phyloP scores from a whole-genome alignment of 495 filamentous ascomycete genomes.

The Neurospora hispaniola region DNA sequence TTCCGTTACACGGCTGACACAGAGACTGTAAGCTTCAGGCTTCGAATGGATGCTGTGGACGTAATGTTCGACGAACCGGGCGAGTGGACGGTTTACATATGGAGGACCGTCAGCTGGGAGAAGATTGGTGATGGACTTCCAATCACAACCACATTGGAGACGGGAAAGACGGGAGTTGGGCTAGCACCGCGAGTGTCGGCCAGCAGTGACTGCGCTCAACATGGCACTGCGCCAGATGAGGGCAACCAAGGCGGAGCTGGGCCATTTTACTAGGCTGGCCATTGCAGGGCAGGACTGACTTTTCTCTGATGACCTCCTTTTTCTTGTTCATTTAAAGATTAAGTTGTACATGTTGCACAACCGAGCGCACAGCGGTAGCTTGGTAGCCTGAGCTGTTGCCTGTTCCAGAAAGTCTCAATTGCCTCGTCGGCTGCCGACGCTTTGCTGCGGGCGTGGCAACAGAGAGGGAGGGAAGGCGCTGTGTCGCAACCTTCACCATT shows the following conservation, averaged over 20 bases:
- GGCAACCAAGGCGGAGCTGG: background rate
- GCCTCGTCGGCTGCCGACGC: background rate
- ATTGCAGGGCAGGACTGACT: background rate
- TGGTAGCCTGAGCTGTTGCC: background rate
- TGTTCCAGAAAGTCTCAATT: background rate
- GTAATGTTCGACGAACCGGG: slow-evolving; percentile 6
- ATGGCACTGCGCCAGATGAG: background rate
- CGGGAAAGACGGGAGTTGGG: background rate
- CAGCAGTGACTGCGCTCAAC: background rate
- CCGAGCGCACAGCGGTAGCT: background rate
- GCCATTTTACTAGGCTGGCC: background rate
- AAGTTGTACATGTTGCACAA: background rate
- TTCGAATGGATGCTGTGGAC: slow-evolving; percentile 20
- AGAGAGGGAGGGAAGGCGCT: background rate
- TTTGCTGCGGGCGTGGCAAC: background rate
- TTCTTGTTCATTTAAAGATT: background rate
- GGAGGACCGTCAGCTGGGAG: slow-evolving; percentile 7
- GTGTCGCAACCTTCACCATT: background rate
- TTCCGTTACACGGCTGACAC: slow-evolving; percentile 15
- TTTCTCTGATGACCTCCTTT: background rate
- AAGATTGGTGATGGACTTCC: background rate
- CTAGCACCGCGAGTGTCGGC: background rate
- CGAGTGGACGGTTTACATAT: slow-evolving; percentile 18
- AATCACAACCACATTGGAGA: background rate
- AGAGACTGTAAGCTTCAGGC: slow-evolving; percentile 17